Evolutionary conservation across 1,139 yeast genomes (phyloP), one percentile per base, ranked within the genome.

Genomic region (Geotrichum reessii): DNA sequence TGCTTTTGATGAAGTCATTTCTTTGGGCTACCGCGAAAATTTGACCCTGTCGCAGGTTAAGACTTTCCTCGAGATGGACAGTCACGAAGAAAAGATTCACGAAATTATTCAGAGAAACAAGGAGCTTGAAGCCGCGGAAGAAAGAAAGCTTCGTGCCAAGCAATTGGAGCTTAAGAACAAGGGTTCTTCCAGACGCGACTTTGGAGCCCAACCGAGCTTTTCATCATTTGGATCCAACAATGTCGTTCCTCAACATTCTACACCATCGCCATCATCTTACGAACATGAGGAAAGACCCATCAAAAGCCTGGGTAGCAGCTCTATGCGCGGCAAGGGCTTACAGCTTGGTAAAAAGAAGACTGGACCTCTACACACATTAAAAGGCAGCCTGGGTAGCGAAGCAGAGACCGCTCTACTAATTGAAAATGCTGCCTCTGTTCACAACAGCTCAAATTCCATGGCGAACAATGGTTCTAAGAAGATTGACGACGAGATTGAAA

Each of bases 61-160:
- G 72, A 88, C 95, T 17, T 93, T 89, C 75, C 79, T 95, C 75
- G 95, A 91, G 71, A 93, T 95, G 99, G 98, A 95, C 74, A 87
- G 96, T 47, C 98, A 93, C 71, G 99, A 95, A 75, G 99, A 95
- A 75, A 92, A 90, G 78, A 92, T 95, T 69, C 98, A 93, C 77
- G 98, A 95, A 73, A 92, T 93, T 71, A 93, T 95, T 68, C 98
- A 93, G 74, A 85, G 95, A 72, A 93, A 93, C 76, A 95, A 93
- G 76, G 99, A 93, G 76, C 79, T 90, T 70, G 99, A 93, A 74
- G 99, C 99, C 50, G 86, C 91, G 56, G 99, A 93, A 74, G 97
- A 93, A 74, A 86, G 98, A 74, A 93, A 92, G 77, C 87, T 95
- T 74, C 86, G 90, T 72, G 99, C 98, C 53, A 89, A 87, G 74